Evolutionary conservation across 139 green algal genomes (phyloP).

Genomic region (Chlorella vulgaris): DNA sequence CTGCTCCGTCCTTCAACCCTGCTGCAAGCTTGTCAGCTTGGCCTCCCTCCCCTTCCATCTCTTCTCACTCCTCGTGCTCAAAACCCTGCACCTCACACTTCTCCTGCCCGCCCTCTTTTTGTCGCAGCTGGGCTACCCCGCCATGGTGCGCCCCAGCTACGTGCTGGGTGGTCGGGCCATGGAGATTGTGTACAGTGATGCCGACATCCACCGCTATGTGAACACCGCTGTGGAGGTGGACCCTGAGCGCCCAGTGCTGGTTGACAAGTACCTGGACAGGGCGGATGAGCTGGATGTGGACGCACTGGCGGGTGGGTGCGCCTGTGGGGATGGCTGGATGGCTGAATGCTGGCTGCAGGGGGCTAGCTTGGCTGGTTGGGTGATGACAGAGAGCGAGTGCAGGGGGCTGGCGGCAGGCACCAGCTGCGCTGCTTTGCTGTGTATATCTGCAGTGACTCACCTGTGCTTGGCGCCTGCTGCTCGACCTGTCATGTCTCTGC

Average conservation of each 20-base stretch:
- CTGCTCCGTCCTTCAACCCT: background rate
- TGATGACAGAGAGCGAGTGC: no score
- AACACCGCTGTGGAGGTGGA: conserved; percentile 83
- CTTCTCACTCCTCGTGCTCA: background rate
- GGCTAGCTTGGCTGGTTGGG: no score
- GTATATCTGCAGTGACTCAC: no score
- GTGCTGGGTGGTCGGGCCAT: conserved; percentile 98
- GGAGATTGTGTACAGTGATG: conserved; percentile 96
- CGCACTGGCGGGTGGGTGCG: conserved; percentile 68
- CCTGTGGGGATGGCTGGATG: no score
- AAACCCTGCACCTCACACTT: background rate
- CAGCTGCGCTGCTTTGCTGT: no score
- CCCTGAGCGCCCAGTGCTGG: conserved; percentile 91
- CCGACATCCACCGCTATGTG: conserved; percentile 80
- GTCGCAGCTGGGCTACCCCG: conserved; percentile 88
- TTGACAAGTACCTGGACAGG: conserved; percentile 95
- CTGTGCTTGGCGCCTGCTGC: no score
- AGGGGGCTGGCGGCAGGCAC: no score
- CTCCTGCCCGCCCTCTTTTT: background rate
- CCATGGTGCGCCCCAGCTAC: conserved; percentile 97
- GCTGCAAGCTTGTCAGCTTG: no score
- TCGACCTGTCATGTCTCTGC: background rate
- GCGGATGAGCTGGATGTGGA: conserved; percentile 99
- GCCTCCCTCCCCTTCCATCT: no score
- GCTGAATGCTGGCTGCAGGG: no score